Evolutionary conservation across 2,329 filamentous ascomycete species (phyloP).

Genomic region (Stylonectria norvegica): DNA sequence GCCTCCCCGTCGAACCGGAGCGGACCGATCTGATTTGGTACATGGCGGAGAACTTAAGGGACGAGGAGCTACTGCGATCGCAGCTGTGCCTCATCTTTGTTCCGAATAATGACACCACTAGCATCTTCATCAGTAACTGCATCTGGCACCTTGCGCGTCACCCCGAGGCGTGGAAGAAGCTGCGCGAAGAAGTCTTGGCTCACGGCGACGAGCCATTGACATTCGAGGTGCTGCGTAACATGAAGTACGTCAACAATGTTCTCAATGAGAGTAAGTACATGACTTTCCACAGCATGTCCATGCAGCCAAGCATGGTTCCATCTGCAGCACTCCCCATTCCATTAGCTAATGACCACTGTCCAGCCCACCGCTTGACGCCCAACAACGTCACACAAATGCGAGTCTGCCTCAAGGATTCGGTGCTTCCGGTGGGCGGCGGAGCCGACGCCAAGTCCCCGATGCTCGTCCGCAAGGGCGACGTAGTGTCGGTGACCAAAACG

Average conservation of each 20-base stretch:
- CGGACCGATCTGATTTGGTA: slow-evolving; percentile 14
- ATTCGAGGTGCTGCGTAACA: slow-evolving; percentile 14
- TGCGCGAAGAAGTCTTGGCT: slow-evolving; percentile 9
- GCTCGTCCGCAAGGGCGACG: slow-evolving; percentile 46
- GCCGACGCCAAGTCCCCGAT: slow-evolving; percentile 43
- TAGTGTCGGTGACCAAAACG: slow-evolving; percentile 41
- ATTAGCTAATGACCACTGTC: neutral
- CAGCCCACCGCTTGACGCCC: slow-evolving; percentile 12
- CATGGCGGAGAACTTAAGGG: slow-evolving; percentile 13
- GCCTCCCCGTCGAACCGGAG: slow-evolving; percentile 11
- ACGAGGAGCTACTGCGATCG: slow-evolving; percentile 10
- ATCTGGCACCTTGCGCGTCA: slow-evolving; percentile 12
- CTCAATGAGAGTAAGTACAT: slow-evolving; percentile 15
- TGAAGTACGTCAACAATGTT: slow-evolving; percentile 15
- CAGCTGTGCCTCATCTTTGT: slow-evolving; percentile 16
- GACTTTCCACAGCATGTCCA: slow-evolving; percentile 2
- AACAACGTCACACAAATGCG: slow-evolving; percentile 16
- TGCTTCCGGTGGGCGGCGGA: slow-evolving; percentile 50
- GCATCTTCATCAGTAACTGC: slow-evolving; percentile 15
- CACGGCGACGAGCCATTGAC: slow-evolving; percentile 13
- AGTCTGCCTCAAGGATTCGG: slow-evolving; percentile 36
- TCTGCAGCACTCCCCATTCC: neutral
- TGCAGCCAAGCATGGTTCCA: neutral
- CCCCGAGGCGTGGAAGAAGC: slow-evolving; percentile 14
- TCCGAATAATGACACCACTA: slow-evolving; percentile 16